Evolutionary conservation across 305 asterid genomes (phyloP), one percentile per base, ranked within the genome.

Genomic region (Withania somnifera): DNA sequence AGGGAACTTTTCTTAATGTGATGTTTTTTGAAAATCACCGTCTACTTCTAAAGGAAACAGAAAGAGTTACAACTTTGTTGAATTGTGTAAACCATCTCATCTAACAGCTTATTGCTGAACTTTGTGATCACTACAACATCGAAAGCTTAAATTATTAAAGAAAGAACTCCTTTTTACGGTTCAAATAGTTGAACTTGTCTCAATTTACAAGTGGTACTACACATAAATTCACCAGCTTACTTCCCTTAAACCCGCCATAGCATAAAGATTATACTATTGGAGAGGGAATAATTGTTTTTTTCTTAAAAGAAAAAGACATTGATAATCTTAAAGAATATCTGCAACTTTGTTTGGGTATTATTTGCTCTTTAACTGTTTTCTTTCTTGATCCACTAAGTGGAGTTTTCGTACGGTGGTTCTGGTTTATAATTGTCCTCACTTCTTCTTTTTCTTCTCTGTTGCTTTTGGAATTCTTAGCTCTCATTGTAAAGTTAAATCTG

Each of bases 381-480:
- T 69, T 13, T 67, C 7, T 40, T 69, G 79, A 71, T 71, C 40
- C 4, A 0, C 40, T 24, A 45, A 14, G 14, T 5, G 34, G 36
- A 71, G 58, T 71, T 0, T 45, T 73, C 24, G 24, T 73, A 13
- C 8, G 58, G 19, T 73, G 58, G 30, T 45, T 14, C 15, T 75
- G 17, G 28, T 75, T 73, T 9, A 73, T 73, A 17, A 47, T 26
- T 47, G 14, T 50, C 42, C 79, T 75, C 60, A 50, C 17, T 64
- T 17, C 2, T 26, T 57, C 64, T 36, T 45, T 71, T 69, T 71
- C 42, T 71, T 13, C 38, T 28, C 20, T 47, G 60, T 73, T 47
- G 22, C 24, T 80, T 80, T 63, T 47, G 57, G 78, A 66, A 81
- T n/a, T 64, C 14, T 17, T 34, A 80, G 83, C 83, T 64, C 58